Conservation (phyloP, 2,329 filamentous ascomycete genomes). For the Elsinoe batatas region DNA sequence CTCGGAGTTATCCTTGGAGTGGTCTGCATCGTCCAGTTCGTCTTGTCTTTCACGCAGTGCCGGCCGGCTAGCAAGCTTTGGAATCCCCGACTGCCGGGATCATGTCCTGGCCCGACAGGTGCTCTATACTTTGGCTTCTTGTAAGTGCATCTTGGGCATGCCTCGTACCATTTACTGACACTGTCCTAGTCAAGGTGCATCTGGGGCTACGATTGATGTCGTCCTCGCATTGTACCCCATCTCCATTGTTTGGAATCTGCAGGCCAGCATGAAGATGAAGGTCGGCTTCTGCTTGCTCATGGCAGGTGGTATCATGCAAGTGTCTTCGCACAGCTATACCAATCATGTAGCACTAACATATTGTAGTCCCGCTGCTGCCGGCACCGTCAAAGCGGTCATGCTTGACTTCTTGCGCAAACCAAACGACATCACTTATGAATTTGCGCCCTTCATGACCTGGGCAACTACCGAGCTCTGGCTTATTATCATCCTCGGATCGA, state of each 20-base stretch:
- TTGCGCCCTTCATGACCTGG: conserved; percentile 9
- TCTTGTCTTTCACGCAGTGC: conserved; percentile 10
- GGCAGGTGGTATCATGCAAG: conserved; percentile 8
- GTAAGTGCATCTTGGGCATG: not conserved
- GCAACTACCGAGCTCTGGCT: conserved; percentile 12
- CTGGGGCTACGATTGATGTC: conserved; percentile 3
- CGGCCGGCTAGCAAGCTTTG: not conserved
- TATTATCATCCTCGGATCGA: conserved; percentile 13
- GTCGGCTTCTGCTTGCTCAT: conserved; percentile 11
- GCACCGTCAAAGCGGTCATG: conserved; percentile 3
- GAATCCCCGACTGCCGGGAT: conserved; percentile 2
- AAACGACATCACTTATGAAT: conserved; percentile 6
- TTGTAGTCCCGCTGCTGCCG: not conserved
- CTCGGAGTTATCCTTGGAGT: conserved; percentile 13
- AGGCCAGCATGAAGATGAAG: conserved; percentile 10
- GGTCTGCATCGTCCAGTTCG: conserved; percentile 14
- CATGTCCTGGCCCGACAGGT: conserved; percentile 1
- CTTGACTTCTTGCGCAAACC: conserved; percentile 9
- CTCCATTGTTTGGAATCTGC: conserved; percentile 12
- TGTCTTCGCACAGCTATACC: not conserved
- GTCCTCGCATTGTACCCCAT: conserved; percentile 8
- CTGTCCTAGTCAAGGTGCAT: not conserved
- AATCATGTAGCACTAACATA: not conserved
- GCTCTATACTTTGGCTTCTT: conserved; percentile 10
- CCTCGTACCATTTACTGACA: not conserved